Conservation (phyloP, 441 rosid genomes). For the Iberis amara region DNA sequence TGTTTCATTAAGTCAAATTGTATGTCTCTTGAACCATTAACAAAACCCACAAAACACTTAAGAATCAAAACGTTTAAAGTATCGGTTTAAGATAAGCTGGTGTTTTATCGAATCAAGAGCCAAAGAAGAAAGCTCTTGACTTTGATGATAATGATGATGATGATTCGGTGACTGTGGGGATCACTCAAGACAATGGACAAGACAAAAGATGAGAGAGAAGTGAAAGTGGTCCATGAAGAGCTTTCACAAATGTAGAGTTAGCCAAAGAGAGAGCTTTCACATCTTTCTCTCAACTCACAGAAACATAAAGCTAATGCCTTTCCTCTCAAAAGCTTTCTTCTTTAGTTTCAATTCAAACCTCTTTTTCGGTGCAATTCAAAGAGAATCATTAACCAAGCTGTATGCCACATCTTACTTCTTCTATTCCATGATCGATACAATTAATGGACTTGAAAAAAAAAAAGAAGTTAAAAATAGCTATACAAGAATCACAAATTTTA, state of each 20-base stretch:
- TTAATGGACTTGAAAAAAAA: neutral
- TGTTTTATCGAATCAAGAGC: too few species aligned
- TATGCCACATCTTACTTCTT: slow-evolving; percentile 20
- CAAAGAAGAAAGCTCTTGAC: slow-evolving; percentile 25
- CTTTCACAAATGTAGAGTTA: slow-evolving; percentile 25
- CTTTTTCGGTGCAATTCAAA: slow-evolving; percentile 17
- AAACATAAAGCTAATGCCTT: slow-evolving; percentile 25
- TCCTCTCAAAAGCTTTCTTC: slow-evolving; percentile 34
- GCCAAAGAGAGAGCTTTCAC: slow-evolving; percentile 27
- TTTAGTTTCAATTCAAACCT: slow-evolving; percentile 25
- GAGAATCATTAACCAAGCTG: slow-evolving; percentile 23
- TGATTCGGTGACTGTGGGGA: slow-evolving; percentile 34
- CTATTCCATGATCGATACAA: slow-evolving; percentile 7
- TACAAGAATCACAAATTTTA: slow-evolving; percentile 15
- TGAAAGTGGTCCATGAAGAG: slow-evolving; percentile 30
- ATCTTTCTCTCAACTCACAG: slow-evolving; percentile 22
- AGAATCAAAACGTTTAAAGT: slow-evolving; percentile 19
- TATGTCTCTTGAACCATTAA: slow-evolving; percentile 11
- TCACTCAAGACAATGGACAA: slow-evolving; percentile 34
- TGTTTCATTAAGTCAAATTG: slow-evolving; percentile 20
- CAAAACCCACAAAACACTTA: slow-evolving; percentile 12
- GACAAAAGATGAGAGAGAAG: slow-evolving; percentile 32
- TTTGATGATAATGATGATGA: slow-evolving; percentile 31
- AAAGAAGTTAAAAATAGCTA: too few species aligned
- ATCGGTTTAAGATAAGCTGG: neutral